Evolutionary conservation across 257 asterid species (phyloP), one percentile per base, ranked within the genome.

Genomic region (Scutellaria barbata): DNA sequence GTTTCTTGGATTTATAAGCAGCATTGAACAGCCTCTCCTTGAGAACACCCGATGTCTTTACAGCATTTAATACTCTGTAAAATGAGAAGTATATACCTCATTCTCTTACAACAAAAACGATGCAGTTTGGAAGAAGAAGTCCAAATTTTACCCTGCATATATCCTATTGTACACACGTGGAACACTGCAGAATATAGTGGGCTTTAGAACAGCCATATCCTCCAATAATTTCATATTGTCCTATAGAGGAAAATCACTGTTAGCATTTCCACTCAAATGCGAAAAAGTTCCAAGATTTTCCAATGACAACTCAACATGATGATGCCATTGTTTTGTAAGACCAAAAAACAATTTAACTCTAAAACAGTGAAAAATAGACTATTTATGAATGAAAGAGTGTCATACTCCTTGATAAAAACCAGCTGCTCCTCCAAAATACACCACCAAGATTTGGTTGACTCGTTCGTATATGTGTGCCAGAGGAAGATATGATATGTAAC

Each of bases 321-420:
- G 2, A 1, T 25, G 30, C 30, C 30, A 25, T 25, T 25, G 30
- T 3, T 25, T 25, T 25, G 30, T 25, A 25, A 25, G 30, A 25
- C n/a, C 30, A 3, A 25, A 3, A 25, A 25, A 25, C 30, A 25
- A 25, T 25, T 25, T 1, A 1, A 25, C 3, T 1, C 30, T 25
- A 25, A 25, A 25, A 25, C 30, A 25, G 30, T 1, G 30, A 25
- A 1, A 25, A 17, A 33, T 11, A 56, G 10, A 59, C n/a, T 10
- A 11, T 33, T 5, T 46, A 47, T 16, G 66, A 53, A 40, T 25
- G 61, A 18, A 47, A 22, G 51, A 71, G 74, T 48, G 45, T 14
- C 83, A 48, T 83, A 88, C 95, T 85, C 96, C 96, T 74, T 88
- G 96, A 76, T 85, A 88, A 78, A 90, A 90, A 59, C 96, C 96